These are phyloP conservation scores for Podochytrium sp. DNA, from an alignment of 192 early-diverging fungal species.

Conservation along the genomic window DNA sequence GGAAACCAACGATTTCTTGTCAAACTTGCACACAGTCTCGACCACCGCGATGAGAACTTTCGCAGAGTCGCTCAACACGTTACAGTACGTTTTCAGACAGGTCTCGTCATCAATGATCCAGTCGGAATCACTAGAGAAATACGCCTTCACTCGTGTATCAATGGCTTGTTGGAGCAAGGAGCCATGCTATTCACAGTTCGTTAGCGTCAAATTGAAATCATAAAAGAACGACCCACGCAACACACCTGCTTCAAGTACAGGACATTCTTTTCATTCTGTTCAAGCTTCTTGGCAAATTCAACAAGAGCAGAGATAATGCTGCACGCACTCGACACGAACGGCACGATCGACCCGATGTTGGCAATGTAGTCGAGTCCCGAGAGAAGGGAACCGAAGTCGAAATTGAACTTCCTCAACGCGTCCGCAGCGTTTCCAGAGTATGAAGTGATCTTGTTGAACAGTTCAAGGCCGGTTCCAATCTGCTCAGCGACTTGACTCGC, in stretches of 20 bases:
- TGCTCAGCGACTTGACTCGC: background rate
- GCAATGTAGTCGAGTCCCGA: background rate
- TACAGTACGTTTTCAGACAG: background rate
- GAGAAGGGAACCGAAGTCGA: constrained; percentile 3
- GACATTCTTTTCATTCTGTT: constrained; percentile 16
- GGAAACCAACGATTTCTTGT: background rate
- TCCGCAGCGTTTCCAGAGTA: constrained; percentile 17
- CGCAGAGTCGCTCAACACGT: background rate
- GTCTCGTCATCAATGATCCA: constrained; percentile 3
- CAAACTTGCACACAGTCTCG: background rate
- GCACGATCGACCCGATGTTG: constrained; percentile 13
- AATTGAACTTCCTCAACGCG: constrained; percentile 6
- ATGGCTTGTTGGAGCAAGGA: constrained; percentile 2
- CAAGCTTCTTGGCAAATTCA: constrained; percentile 11
- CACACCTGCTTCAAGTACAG: constrained; percentile 10
- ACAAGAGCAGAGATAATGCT: constrained; percentile 7
- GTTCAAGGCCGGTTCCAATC: background rate
- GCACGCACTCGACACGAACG: constrained; percentile 17
- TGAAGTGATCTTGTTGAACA: constrained; percentile 13
- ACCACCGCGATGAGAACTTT: constrained; percentile 10
- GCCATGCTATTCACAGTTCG: too few relatives aligned
- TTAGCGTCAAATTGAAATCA: too few relatives aligned
- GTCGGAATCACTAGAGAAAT: background rate
- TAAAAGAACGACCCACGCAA: background rate
- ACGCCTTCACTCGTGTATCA: constrained; percentile 9